These are phyloP conservation scores for Dioscorea alata DNA, from an alignment of 106 monocot genomes.

Conservation along the genomic window DNA sequence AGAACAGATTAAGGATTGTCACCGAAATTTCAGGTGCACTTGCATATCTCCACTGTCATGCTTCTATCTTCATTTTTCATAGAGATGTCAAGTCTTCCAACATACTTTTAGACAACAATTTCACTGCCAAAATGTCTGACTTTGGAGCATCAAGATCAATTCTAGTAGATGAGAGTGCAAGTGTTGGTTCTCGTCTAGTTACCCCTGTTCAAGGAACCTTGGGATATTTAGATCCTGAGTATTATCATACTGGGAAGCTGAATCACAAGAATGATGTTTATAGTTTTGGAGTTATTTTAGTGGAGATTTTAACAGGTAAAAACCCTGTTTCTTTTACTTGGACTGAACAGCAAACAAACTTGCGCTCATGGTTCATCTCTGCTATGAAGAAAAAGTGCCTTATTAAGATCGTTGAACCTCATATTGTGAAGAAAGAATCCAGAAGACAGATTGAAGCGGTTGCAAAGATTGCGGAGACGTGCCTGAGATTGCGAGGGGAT, in stretches of 20 bases:
- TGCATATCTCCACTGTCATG: constrained; percentile 29
- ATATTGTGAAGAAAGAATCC: constrained; percentile 17
- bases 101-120: constrained; percentile 32
- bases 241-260: constrained; percentile 17
- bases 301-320: constrained; percentile 40
- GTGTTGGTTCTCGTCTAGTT: constrained; percentile 13
- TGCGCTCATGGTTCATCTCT: constrained; percentile 9
- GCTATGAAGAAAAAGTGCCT: constrained; percentile 3
- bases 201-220: constrained; percentile 34
- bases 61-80: constrained; percentile 26
- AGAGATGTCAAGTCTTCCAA: constrained; percentile 44
- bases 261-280: constrained; percentile 55
- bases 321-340: constrained; percentile 21
- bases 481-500: constrained; percentile 28
- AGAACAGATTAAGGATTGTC: constrained; percentile 4
- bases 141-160: constrained; percentile 42
- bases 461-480: constrained; percentile 26
- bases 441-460: constrained; percentile 6
- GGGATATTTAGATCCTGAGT: constrained; percentile 49
- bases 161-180: constrained; percentile 4
- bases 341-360: constrained; percentile 10
- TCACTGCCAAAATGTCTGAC: constrained; percentile 41
- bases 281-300: constrained; percentile 53
- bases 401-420: constrained; percentile 10
- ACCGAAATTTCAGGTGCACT: constrained; percentile 19